phyloP scores from a whole-genome alignment of 1,284 basidiomycete species.

The Sutorius eximius region DNA sequence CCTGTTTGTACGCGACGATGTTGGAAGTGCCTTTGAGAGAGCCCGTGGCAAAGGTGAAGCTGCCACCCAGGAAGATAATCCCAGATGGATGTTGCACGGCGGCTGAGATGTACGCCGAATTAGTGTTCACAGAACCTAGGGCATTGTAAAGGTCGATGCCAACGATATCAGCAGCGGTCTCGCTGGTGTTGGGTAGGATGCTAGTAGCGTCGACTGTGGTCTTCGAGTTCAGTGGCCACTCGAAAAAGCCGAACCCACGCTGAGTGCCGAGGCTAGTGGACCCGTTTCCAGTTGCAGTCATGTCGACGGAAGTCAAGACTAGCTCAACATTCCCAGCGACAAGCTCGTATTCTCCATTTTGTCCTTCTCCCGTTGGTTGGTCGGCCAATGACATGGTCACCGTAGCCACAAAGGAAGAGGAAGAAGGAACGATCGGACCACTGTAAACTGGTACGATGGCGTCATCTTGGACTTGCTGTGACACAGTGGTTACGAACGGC shows the following conservation, averaged over 20 bases:
- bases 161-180: slow-evolving; percentile 68
- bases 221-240: slow-evolving; percentile 63
- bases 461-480: slow-evolving; percentile 75
- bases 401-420: slow-evolving; percentile 71
- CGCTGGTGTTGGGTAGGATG: slow-evolving; percentile 65
- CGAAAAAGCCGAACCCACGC: slow-evolving; percentile 72
- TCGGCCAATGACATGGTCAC: slow-evolving; percentile 70
- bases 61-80: slow-evolving; percentile 74
- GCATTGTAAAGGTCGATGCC: slow-evolving; percentile 60
- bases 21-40: slow-evolving; percentile 62
- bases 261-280: slow-evolving; percentile 35
- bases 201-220: slow-evolving; percentile 54
- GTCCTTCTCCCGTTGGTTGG: slow-evolving; percentile 57
- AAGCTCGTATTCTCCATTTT: slow-evolving; percentile 68
- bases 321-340: slow-evolving; percentile 83
- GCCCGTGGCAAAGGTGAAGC: slow-evolving; percentile 65
- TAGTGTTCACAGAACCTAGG: slow-evolving; percentile 46
- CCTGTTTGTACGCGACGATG: slow-evolving; percentile 69
- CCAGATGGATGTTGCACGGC: slow-evolving; percentile 68
- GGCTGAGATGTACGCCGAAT: slow-evolving; percentile 46
- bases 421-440: slow-evolving; percentile 77
- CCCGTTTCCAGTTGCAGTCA: slow-evolving; percentile 35
- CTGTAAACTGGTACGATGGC: slow-evolving; percentile 67
- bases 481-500: slow-evolving; percentile 68
- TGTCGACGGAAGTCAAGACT: slow-evolving; percentile 62